Evolutionary conservation across 306 rosid genomes (phyloP).

Genomic region (Cicer judaicum): DNA sequence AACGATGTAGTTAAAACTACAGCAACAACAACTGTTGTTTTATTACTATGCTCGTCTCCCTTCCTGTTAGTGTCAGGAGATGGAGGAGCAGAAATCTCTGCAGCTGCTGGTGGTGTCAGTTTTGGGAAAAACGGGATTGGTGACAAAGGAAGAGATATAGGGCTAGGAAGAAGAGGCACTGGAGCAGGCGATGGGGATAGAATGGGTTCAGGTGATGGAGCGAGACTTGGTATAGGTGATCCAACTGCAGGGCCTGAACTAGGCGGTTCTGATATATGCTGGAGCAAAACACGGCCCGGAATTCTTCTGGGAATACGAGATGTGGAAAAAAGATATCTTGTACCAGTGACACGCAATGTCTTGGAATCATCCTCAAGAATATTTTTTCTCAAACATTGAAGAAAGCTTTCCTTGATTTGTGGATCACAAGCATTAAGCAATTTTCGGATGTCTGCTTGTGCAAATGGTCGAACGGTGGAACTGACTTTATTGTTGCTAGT

Average conservation of each 20-base stretch:
- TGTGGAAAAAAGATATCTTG: conserved; percentile 48
- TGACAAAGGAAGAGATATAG: conserved; percentile 21
- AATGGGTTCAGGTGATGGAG: conserved; percentile 45
- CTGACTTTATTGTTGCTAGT: conserved; percentile 46
- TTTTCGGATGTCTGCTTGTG: conserved; percentile 54
- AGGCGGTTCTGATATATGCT: conserved; percentile 51
- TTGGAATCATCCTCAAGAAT: conserved; percentile 59
- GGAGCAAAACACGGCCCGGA: conserved; percentile 53
- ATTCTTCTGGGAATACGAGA: conserved; percentile 56
- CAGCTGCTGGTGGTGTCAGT: conserved; percentile 42
- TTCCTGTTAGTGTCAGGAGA: conserved; percentile 41
- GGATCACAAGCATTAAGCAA: conserved; percentile 57
- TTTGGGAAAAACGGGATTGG: conserved; percentile 37
- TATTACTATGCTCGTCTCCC: conserved; percentile 37
- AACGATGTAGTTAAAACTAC: conserved; percentile 74
- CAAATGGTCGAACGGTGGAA: conserved; percentile 48
- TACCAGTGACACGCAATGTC: conserved; percentile 52
- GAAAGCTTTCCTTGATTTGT: conserved; percentile 58
- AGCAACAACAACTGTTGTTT: conserved; percentile 57
- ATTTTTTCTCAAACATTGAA: conserved; percentile 66
- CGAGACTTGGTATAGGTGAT: conserved; percentile 44
- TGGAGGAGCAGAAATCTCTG: conserved; percentile 41
- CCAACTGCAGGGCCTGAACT: conserved; percentile 46
- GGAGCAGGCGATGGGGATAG: conserved; percentile 35
- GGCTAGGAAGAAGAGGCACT: conserved; percentile 26